phyloP scores from a whole-genome alignment of 1,284 basidiomycete species.

The Cryptococcus hybrid region DNA sequence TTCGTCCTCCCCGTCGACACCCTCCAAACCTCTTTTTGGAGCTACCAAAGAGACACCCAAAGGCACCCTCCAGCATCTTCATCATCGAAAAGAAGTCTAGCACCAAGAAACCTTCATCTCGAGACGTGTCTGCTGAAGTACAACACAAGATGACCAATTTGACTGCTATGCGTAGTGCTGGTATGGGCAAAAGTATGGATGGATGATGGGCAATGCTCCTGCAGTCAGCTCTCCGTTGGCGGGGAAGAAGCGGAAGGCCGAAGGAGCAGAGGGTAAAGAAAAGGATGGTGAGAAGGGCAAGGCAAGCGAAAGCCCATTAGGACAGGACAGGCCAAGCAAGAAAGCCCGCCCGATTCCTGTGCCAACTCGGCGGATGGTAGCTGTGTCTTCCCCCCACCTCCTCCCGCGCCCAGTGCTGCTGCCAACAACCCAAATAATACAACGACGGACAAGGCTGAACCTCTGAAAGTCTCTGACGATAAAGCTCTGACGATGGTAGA shows the following conservation, averaged over 20 bases:
- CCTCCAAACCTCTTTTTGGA: slow-evolving; percentile 20
- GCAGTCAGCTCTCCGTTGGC: slow-evolving; percentile 22
- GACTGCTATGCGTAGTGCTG: slow-evolving; percentile 27
- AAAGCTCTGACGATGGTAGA: slow-evolving; percentile 37
- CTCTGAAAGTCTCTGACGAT: slow-evolving; percentile 26
- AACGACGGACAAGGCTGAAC: neutral
- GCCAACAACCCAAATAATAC: neutral
- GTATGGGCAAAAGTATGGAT: slow-evolving; percentile 38
- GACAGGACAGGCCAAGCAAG: slow-evolving; percentile 16
- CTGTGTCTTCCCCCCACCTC: neutral
- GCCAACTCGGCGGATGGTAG: slow-evolving; percentile 10
- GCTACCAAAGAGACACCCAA: slow-evolving; percentile 15
- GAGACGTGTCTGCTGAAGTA: slow-evolving; percentile 36
- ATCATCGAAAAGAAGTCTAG: slow-evolving; percentile 12
- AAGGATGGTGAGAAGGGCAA: slow-evolving; percentile 1
- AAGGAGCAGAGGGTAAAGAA: slow-evolving; percentile 9
- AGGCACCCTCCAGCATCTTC: neutral
- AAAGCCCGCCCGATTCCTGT: slow-evolving; percentile 6
- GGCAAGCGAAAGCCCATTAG: neutral
- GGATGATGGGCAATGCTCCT: slow-evolving; percentile 35
- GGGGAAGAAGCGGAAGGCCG: slow-evolving; percentile 20
- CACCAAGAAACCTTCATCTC: slow-evolving; percentile 14
- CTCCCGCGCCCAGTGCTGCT: no score
- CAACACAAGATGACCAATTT: slow-evolving; percentile 41
- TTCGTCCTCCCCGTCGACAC: slow-evolving; percentile 1